Base-by-base conservation (phyloP, 768 basidiomycete species). In the Thelephora ganbajun region DNA sequence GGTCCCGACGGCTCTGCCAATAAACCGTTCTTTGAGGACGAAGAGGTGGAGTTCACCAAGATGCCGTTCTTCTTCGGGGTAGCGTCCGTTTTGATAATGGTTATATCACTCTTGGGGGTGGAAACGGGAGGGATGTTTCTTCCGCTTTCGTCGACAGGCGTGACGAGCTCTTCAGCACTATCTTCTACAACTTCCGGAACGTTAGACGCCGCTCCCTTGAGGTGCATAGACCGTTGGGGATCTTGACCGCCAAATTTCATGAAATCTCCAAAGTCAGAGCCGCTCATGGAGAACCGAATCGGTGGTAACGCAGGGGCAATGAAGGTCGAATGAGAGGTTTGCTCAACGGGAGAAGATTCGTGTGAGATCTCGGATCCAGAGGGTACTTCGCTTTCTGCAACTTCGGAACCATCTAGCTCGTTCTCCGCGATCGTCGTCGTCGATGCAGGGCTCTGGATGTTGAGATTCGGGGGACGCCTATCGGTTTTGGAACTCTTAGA, bases 241-340 rank as follows among this genome's bases (percentile, higher is more conserved):
- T 69, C 58, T 16, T 73, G 74, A 34, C 72, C 74, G 5, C 79
- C 74, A 30, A 76, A 74, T 54, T 64, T 76, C 45, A 86, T 70
- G 14, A 86, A 62, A 50, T 84, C 83, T 0, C 80, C 77, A 57
- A 97, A 92, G 60, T 94, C 91, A 0, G 77, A 69, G 42, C 79
- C 74, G 50, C 78, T 83, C 66, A 94, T 73, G 13, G 91, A 93
- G 61, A 94, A 83, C n/a, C 87, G 79, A 57, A 94, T 91, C 0
- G 88, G 88, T 2, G 90, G 90, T 23, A 92, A 68, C 2, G 88
- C 85, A 35, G 91, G 90, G 0, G 87, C 84, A 44, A 89, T 86
- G 60, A 83, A 84, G 16, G 88, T 88, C 5, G 83, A 69, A 55
- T 74, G 74, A 6, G 81, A 79, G 11, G 73, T 77, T 37, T 71